These are phyloP conservation scores for Aspergillus clavatus DNA, from an alignment of 2,329 filamentous ascomycete genomes.

Conservation along the genomic window DNA sequence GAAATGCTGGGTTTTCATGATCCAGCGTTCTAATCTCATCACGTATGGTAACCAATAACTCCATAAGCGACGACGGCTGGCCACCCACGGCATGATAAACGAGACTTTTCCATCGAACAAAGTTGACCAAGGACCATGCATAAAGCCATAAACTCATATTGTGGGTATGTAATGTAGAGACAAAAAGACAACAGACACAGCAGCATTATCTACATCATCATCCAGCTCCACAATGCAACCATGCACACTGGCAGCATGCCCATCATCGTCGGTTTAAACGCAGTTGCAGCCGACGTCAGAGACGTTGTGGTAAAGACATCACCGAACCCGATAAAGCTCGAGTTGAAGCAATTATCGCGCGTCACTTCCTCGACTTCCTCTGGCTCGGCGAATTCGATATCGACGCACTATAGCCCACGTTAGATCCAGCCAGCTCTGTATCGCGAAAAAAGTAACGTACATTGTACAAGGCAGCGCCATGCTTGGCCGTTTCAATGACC, in stretches of 20 bases:
- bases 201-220: slow-evolving; percentile 13
- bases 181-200: background rate
- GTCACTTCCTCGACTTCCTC: slow-evolving; percentile 72
- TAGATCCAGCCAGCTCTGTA: background rate
- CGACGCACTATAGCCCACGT: slow-evolving; percentile 68
- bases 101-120: too few species aligned
- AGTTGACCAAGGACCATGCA: too few species aligned
- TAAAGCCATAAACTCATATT: slow-evolving; percentile 4
- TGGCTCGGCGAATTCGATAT: slow-evolving; percentile 84
- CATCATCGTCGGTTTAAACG: slow-evolving; percentile 16
- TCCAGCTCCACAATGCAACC: slow-evolving; percentile 15
- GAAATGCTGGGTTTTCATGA: too few species aligned
- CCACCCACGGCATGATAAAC: too few species aligned
- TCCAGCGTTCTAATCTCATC: too few species aligned
- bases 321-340: slow-evolving; percentile 68
- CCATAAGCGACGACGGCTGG: too few species aligned
- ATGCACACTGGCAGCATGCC: slow-evolving; percentile 25
- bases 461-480: slow-evolving; percentile 78
- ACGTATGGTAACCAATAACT: too few species aligned
- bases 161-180: slow-evolving; percentile 17
- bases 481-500: slow-evolving; percentile 73
- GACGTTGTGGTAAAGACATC: slow-evolving; percentile 57
- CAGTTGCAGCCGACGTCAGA: slow-evolving; percentile 21
- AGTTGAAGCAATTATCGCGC: slow-evolving; percentile 83
- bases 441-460: slow-evolving; percentile 47